phyloP scores from a whole-genome alignment of 345 rosid genomes.

The Ricinus communis region DNA sequence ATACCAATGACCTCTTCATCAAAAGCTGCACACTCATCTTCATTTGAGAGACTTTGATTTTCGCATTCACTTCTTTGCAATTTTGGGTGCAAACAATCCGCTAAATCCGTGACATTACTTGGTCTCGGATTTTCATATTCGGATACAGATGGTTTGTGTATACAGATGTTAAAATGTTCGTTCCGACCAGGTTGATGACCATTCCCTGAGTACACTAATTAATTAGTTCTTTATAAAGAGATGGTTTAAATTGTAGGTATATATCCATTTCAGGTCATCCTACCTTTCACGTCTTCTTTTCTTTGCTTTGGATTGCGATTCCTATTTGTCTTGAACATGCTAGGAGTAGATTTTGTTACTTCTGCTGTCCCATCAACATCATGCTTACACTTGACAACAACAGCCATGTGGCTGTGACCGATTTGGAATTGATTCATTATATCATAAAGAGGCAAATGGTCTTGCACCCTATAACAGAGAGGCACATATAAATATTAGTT shows the following conservation, averaged over 20 bases:
- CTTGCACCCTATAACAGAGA: conserved; percentile 47
- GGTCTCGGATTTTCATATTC: conserved; percentile 24
- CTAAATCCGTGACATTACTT: not conserved
- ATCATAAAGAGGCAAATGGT: conserved; percentile 65
- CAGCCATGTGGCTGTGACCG: conserved; percentile 48
- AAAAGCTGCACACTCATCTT: conserved; percentile 34
- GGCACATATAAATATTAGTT: not conserved
- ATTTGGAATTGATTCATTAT: conserved; percentile 47
- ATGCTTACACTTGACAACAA: conserved; percentile 50
- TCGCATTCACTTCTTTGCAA: conserved; percentile 25
- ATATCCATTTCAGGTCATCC: not conserved
- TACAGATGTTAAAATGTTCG: conserved; percentile 20
- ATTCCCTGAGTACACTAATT: conserved; percentile 23
- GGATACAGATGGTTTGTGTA: conserved; percentile 24
- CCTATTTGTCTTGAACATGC: conserved; percentile 1
- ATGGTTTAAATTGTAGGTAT: not conserved
- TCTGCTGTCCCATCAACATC: conserved; percentile 31
- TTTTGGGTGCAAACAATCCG: conserved; percentile 2
- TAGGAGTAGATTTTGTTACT: conserved; percentile 20
- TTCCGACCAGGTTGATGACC: conserved; percentile 21
- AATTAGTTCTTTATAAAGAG: too few species aligned
- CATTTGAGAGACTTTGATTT: conserved; percentile 8
- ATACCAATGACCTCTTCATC: conserved; percentile 68
- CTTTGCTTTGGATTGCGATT: conserved; percentile 5
- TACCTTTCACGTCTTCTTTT: conserved; percentile 28